Evolutionary conservation across 306 rosid species (phyloP).

Genomic region (Pyrus pyrifolia): DNA sequence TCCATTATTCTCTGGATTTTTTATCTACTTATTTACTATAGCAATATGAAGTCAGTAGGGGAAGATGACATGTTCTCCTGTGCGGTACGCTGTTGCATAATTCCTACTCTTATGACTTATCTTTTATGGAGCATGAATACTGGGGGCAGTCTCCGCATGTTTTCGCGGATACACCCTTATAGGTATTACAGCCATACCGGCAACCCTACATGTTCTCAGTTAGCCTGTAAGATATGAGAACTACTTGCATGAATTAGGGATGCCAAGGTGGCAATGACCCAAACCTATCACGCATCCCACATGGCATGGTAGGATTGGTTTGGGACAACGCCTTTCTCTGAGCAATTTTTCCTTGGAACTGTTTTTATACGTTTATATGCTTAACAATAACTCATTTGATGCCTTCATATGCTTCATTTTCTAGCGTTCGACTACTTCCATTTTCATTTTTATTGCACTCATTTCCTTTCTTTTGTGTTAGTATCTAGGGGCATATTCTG

Average conservation of each 20-base stretch:
- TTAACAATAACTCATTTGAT: background rate
- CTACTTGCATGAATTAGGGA: no score
- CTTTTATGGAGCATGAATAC: background rate
- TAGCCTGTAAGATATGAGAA: background rate
- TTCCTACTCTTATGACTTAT: conserved; percentile 16
- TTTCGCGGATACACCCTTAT: conserved; percentile 2
- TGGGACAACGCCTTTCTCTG: background rate
- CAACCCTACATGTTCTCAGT: background rate
- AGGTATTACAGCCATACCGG: background rate
- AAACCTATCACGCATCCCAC: no score
- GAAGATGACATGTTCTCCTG: conserved; percentile 81
- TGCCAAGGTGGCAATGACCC: no score
- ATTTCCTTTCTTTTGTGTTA: background rate
- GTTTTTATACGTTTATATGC: background rate
- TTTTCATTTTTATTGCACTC: background rate
- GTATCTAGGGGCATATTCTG: background rate
- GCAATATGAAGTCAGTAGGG: conserved; percentile 53
- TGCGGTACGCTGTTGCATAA: conserved; percentile 68
- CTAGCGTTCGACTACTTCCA: background rate
- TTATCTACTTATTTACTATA: conserved; percentile 69
- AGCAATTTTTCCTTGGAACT: background rate
- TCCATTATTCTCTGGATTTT: conserved; percentile 64
- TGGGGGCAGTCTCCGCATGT: background rate
- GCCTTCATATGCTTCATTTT: background rate
- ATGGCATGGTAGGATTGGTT: no score